phyloP scores from a whole-genome alignment of 192 early-diverging fungal species.

The Entrophospora sp. region DNA sequence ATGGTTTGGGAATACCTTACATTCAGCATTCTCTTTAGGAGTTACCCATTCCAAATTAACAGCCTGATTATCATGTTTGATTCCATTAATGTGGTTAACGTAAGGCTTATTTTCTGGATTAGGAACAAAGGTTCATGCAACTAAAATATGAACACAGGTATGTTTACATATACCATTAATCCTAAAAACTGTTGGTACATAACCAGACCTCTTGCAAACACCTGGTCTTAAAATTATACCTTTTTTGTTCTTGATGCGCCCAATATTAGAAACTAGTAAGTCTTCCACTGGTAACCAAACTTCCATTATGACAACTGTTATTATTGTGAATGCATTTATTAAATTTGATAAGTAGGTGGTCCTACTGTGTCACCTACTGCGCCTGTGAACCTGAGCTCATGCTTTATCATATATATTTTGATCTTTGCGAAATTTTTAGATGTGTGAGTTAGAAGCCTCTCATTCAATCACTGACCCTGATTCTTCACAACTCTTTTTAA shows the following conservation, averaged over 20 bases:
- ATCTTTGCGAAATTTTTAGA: too few relatives aligned
- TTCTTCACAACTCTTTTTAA: too few relatives aligned
- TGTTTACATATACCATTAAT: neutral
- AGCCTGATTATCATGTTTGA: too few relatives aligned
- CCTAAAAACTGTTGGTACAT: neutral
- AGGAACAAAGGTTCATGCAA: neutral
- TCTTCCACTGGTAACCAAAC: neutral
- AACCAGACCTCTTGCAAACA: neutral
- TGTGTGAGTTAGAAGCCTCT: too few relatives aligned
- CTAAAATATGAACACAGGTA: neutral
- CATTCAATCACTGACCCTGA: too few relatives aligned
- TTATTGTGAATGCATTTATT: too few relatives aligned
- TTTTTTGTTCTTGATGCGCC: conserved; percentile 4
- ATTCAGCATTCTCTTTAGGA: neutral
- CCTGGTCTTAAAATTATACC: neutral
- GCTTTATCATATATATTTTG: too few relatives aligned
- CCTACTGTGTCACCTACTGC: too few relatives aligned
- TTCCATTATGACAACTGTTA: too few relatives aligned
- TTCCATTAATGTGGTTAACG: neutral
- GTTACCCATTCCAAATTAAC: too few relatives aligned
- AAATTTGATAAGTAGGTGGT: too few relatives aligned
- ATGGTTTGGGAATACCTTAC: neutral
- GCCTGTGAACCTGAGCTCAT: too few relatives aligned
- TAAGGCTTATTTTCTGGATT: neutral
- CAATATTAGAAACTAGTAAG: conserved; percentile 1